Base-by-base conservation (phyloP, 2,329 filamentous ascomycete species). In the Xylaria arbuscula region DNA sequence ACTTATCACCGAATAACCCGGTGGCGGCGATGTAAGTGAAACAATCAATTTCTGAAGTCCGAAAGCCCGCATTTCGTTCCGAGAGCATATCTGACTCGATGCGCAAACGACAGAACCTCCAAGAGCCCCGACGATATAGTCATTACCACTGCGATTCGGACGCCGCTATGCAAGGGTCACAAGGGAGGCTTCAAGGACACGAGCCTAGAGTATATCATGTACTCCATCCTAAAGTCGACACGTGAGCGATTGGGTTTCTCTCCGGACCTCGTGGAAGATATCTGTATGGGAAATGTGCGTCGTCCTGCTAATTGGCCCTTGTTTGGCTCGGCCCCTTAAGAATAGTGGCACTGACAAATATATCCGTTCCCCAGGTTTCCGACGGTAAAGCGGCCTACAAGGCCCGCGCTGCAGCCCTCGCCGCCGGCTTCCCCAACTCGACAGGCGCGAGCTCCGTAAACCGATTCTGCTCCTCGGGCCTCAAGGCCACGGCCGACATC, bases 171-270 rank as follows among this genome's bases (percentile, higher is more conserved):
- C 78, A 98, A 98, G 84, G 94, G 88, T 61, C 87, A 87, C 80
- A 98, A 97, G 87, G 95, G 96, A 73, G 93, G 94, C 50, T 92
- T 99, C 86, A 98, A 98, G 85, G 95, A 99, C 80, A 97, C 94
- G 6, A 88, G 87, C 48, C 88, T 98, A 71, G 96, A 99, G 81
- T 95, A 91, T 81, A 85, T 99, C 66, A 80, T 97, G 69, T 93
- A 94, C 79, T 89, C 93, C 68, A 85, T 97, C 57, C 84, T 98
- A 74, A 92, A 96, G 84, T 86, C 94, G 79, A 87, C 93, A 60
- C 81, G 89, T 64, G 85, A 90, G 72, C 90, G 90, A 77, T 90
- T 91, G 71, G 92, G 91, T 66, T 82, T 98, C 61, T 92, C 97
- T 78, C 93, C 94, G 2, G 86, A 87, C 6, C 84, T 97, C 42